Evolutionary conservation across 139 green algal genomes (phyloP), one percentile per base, ranked within the genome.

Genomic region (Pleodorina starrii): DNA sequence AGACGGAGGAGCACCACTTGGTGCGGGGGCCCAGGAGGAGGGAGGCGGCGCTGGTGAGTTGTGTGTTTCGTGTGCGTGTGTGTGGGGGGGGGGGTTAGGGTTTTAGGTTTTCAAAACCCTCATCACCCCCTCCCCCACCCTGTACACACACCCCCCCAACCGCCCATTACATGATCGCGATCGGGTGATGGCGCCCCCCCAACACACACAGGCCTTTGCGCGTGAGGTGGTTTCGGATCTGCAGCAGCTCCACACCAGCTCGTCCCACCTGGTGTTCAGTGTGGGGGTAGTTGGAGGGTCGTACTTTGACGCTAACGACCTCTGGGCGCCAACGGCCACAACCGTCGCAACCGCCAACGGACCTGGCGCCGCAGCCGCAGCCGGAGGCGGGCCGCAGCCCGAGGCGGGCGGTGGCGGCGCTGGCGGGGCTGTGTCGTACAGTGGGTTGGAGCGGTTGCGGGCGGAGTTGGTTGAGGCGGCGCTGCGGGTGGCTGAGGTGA

Each of bases 1-100:
- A 94, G 66, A 16, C 73, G 77, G 92, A 93, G 88, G 90, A 94
- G 90, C 87, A 93, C 48, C 90, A 94, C 73, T 50, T 90, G 50
- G 75, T 93, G 35, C 40, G 59, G 1, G 92, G 92, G 29, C 90
- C 90, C 0, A 35, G 38, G 73, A 48, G 59, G 79, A 36, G 38
- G 5, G 63, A 89, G 51, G 88, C 88, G 50, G 88, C 88, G 25
- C 51, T 51, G 88, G 69, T 87, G 68, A 40, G 77, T 17, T 50
- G 48, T 66, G 54, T 66, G 6, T 9, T 25, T 66, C 29, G 6
- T 66, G 54, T 66, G 54, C 7, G 5, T 9, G 54, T 66, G 54
- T 66, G 54, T 66, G 17, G 50, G 25, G 60, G 60, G 25, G 19
- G 27, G 60, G 19, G 10, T 32, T 10, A 35, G 60, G 60, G 60